A percentile compares a stretch with the other conserved stretches of the same genome.
These are phyloP conservation scores for Casuarina glauca DNA, from an alignment of 306 rosid species.

Conservation along the genomic window DNA sequence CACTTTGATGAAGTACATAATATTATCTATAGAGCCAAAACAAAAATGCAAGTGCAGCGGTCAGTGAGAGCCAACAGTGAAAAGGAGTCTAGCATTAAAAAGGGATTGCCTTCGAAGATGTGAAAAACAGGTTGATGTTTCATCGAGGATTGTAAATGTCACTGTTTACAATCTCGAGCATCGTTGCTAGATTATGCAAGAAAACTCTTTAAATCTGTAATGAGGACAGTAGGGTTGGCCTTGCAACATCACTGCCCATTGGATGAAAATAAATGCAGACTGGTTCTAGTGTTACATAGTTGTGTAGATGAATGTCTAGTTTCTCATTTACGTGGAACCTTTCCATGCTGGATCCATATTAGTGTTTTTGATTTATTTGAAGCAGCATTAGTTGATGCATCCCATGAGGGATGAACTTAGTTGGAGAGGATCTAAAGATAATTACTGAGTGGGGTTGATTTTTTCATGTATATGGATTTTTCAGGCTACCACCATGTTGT, in stretches of 20 bases:
- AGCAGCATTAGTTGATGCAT: too few species aligned
- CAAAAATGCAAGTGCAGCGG: constrained; percentile 39
- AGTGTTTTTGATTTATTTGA: background rate
- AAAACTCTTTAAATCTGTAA: background rate
- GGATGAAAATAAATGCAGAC: background rate
- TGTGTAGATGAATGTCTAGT: background rate
- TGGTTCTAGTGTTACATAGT: background rate
- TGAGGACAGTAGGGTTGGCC: background rate
- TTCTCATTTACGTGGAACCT: background rate
- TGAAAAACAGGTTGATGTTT: constrained; percentile 21
- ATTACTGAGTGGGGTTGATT: too few species aligned
- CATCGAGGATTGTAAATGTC: background rate
- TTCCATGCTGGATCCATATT: background rate
- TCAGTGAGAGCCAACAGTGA: constrained; percentile 23
- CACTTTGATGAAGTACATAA: constrained; percentile 79
- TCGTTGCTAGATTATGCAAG: constrained; percentile 11
- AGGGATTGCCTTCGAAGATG: constrained; percentile 54
- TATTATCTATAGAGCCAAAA: constrained; percentile 49
- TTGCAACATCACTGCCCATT: background rate
- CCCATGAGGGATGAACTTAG: too few species aligned
- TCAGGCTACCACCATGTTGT: background rate
- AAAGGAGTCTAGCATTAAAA: constrained; percentile 31
- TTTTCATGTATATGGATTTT: too few species aligned
- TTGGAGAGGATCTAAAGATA: too few species aligned
- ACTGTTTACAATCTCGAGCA: background rate